These are phyloP conservation scores for Breviolum minutum DNA, from an alignment of 73 alveolate genomes.

Conservation along the genomic window DNA sequence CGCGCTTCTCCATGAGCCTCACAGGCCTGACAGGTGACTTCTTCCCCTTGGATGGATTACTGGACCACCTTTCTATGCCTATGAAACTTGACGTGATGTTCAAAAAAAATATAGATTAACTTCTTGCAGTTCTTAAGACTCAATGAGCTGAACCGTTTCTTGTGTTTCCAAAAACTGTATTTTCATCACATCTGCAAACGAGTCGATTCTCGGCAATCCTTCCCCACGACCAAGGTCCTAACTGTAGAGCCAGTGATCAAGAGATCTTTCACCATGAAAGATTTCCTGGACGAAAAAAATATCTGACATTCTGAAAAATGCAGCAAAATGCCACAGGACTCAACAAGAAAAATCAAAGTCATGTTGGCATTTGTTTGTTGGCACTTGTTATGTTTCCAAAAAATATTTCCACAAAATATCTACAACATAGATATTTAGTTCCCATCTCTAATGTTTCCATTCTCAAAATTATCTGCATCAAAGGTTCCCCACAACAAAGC, in stretches of 20 bases:
- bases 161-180: not conserved
- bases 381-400: too few relatives aligned
- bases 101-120: not conserved
- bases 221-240: not conserved
- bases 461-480: too few relatives aligned
- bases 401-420: too few relatives aligned
- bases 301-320: too few relatives aligned
- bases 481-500: too few relatives aligned
- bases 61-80: not conserved
- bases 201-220: not conserved
- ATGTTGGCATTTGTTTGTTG: not conserved
- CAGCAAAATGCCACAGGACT: not conserved
- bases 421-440: too few relatives aligned
- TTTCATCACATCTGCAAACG: too few relatives aligned
- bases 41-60: too few relatives aligned
- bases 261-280: conserved; percentile 14
- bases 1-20: conserved; percentile 32
- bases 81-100: not conserved
- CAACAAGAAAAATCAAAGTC: not conserved
- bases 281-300: not conserved
- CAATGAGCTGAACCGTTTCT: not conserved
- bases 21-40: conserved; percentile 29
- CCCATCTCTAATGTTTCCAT: too few relatives aligned
- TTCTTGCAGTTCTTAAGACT: not conserved
- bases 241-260: conserved; percentile 57